phyloP scores from a whole-genome alignment of 768 basidiomycete genomes.

The Agaricus blazei region DNA sequence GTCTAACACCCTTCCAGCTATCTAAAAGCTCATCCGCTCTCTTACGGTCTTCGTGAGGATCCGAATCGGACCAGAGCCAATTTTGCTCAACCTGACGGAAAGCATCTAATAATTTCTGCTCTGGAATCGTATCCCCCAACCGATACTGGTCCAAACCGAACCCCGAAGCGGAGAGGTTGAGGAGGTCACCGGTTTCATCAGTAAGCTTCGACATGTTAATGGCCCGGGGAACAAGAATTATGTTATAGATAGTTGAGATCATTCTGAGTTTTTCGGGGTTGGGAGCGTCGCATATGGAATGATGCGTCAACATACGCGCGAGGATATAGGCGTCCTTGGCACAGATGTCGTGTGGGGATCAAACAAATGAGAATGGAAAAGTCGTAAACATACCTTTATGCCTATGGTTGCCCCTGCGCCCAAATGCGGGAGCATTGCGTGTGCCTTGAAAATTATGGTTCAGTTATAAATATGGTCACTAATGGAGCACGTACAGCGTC shows the following conservation, averaged over 20 bases:
- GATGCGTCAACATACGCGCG: constrained; percentile 34
- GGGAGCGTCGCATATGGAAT: constrained; percentile 16
- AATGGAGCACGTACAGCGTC: constrained; percentile 16
- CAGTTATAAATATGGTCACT: neutral
- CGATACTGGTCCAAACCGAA: constrained; percentile 16
- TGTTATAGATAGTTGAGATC: constrained; percentile 23
- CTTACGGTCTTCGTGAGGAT: constrained; percentile 19
- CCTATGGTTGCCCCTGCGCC: constrained; percentile 46
- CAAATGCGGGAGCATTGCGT: constrained; percentile 43
- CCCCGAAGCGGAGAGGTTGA: constrained; percentile 16
- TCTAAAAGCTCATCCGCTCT: constrained; percentile 17
- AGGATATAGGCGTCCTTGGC: constrained; percentile 40
- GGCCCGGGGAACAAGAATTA: constrained; percentile 19
- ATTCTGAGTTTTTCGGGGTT: constrained; percentile 2
- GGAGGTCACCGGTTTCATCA: constrained; percentile 10
- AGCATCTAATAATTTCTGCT: constrained; percentile 15
- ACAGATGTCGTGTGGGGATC: constrained; percentile 1
- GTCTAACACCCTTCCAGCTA: neutral
- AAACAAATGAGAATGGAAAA: constrained; percentile 20
- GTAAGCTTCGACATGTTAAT: constrained; percentile 16
- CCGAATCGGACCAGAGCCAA: constrained; percentile 23
- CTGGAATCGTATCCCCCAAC: constrained; percentile 20
- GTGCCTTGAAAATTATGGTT: constrained; percentile 21
- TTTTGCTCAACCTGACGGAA: constrained; percentile 16
- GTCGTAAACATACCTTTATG: constrained; percentile 30